Evolutionary conservation across 1,284 basidiomycete species (phyloP).

Genomic region (Cutaneotrichosporon dermatis): DNA sequence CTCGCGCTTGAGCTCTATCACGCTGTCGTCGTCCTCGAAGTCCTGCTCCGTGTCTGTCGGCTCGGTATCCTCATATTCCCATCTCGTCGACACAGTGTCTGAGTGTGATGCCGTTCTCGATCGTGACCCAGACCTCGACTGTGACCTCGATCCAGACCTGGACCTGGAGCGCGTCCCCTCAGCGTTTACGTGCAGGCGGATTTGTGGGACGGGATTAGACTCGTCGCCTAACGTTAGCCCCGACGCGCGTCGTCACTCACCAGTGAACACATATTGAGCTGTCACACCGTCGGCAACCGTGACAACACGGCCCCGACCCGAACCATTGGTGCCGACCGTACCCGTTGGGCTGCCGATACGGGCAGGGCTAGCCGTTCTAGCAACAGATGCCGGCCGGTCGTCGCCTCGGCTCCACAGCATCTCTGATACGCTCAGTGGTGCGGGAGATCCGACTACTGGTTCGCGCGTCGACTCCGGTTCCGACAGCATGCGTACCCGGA

Average conservation of each 20-base stretch:
- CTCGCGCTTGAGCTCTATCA: neutral
- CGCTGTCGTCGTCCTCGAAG: conserved; percentile 1
- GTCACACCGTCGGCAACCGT: conserved; percentile 25
- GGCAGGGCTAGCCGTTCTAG: no score
- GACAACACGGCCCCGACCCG: no score
- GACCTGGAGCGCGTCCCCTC: no score
- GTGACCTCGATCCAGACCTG: no score
- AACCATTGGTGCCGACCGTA: no score
- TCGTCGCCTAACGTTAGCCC: conserved; percentile 33
- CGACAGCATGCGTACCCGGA: conserved; percentile 31
- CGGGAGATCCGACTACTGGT: conserved; percentile 2
- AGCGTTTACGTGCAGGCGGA: conserved; percentile 33
- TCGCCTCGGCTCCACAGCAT: conserved; percentile 17
- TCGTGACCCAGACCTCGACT: no score
- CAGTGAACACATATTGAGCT: conserved; percentile 47
- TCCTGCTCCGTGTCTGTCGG: conserved; percentile 23
- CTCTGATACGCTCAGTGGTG: conserved; percentile 34
- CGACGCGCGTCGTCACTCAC: conserved; percentile 24
- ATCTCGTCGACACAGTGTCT: no score
- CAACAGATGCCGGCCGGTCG: no score
- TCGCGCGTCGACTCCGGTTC: neutral
- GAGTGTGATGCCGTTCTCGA: no score
- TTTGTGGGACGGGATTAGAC: conserved; percentile 41
- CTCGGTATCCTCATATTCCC: no score
- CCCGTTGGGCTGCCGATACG: no score